Conservation (phyloP, 495 filamentous ascomycete genomes). For the Hypoxylon perforatum region DNA sequence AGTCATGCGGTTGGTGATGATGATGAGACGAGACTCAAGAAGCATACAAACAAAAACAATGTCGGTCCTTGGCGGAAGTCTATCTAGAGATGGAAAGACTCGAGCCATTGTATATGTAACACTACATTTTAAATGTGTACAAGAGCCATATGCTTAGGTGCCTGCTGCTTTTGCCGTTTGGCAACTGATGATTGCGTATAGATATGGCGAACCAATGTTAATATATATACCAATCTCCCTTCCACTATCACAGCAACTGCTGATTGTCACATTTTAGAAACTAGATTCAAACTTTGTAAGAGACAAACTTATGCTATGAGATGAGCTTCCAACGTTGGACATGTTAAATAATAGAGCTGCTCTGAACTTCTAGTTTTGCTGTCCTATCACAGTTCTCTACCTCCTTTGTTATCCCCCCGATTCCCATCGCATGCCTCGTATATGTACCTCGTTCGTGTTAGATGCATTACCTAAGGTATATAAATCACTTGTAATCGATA, state of each 20-base stretch:
- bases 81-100: conserved; percentile 8
- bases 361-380: no score
- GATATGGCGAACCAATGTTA: neutral
- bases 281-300: no score
- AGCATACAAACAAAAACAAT: neutral
- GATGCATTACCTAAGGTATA: no score
- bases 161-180: conserved; percentile 2
- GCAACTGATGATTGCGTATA: conserved; percentile 7
- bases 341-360: no score
- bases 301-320: no score
- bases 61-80: conserved; percentile 10
- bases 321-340: no score
- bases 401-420: no score
- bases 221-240: conserved; percentile 16
- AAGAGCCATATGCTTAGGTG: conserved; percentile 4
- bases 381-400: no score
- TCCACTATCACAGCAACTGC: neutral
- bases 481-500: no score
- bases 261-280: no score
- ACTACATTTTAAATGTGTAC: conserved; percentile 21
- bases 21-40: conserved; percentile 9
- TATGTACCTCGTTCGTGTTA: no score
- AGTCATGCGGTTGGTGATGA: neutral
- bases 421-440: no score
- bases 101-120: conserved; percentile 39